Evolutionary conservation across 1,139 yeast species (phyloP), one percentile per base, ranked within the genome.

Genomic region (Debaryomyces sp.): DNA sequence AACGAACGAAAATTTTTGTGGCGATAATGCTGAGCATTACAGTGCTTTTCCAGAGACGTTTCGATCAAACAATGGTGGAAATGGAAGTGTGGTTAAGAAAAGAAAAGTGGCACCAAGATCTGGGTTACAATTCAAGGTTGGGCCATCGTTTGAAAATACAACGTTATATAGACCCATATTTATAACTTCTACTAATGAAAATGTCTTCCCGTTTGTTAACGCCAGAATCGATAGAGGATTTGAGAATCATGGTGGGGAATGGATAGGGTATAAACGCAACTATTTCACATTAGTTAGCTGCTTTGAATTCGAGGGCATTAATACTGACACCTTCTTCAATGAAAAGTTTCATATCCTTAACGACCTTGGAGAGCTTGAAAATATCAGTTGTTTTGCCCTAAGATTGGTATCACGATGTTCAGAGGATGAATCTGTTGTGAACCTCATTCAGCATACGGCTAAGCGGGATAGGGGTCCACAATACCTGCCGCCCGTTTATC

Each of bases 211-310:
- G 0, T 50, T 55, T 1, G 63, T 85, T 3, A 52, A 56, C 10
- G 85, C 89, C 3, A 67, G 90, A 54, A 78, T 85, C 26, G 90
- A 85, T 58, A 66, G 89, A 51, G 91, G 90, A 0, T 83, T 85
- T 59, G 87, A 83, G 49, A 57, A 63, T 26, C 66, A 73, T 13
- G 78, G 77, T n/a, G 68, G 67, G 9, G 79, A 76, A 45, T 85
- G 91, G 91, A 77, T 84, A 2, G 89, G 89, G 0, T 85, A 85
- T 58, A 85, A 84, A 58, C 67, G 90, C 50, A 85, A 85, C 56
- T 85, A 85, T 59, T 81, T 85, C 58, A 80, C 89, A 0, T 66
- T 84, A 47, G 88, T 84, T 2, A 68, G 81, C 9, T 59, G 81
- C 1, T 81, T 79, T 53, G 62, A 60, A 22, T 71, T 81, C 43